Evolutionary conservation across 2,329 filamentous ascomycete species (phyloP).

Genomic region (Pseudogymnoascus sp.): DNA sequence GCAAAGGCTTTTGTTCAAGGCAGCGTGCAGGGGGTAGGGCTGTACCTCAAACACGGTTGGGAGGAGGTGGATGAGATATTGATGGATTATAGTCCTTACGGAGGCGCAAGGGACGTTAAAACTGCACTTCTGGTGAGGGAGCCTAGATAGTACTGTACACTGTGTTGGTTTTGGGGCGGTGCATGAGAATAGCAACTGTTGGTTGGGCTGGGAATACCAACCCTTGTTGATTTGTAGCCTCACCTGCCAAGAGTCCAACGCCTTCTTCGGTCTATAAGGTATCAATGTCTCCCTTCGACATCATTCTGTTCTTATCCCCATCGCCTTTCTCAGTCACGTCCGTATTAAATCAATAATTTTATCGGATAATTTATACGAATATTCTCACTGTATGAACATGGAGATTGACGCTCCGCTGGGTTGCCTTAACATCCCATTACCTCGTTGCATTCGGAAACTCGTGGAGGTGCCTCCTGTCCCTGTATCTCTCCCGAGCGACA

Average conservation of each 20-base stretch:
- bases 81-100: constrained; percentile 9
- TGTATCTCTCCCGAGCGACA: neutral
- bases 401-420: neutral
- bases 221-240: neutral
- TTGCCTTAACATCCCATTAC: neutral
- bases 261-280: neutral
- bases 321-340: neutral
- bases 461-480: neutral
- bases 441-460: neutral
- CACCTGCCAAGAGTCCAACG: neutral
- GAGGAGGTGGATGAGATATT: constrained; percentile 7
- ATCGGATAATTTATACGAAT: neutral
- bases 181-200: neutral
- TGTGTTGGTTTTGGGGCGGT: neutral
- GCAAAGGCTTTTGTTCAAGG: constrained; percentile 6
- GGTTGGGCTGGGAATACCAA: neutral
- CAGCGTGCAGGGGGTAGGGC: neutral
- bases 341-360: neutral
- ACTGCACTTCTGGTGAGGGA: constrained; percentile 7
- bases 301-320: neutral
- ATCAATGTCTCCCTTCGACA: neutral
- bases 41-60: constrained; percentile 11
- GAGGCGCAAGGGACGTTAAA: neutral
- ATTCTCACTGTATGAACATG: neutral
- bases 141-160: neutral